These are phyloP conservation scores for Wallacemonas rigidus DNA, from an alignment of 208 protist genomes.

Conservation along the genomic window DNA sequence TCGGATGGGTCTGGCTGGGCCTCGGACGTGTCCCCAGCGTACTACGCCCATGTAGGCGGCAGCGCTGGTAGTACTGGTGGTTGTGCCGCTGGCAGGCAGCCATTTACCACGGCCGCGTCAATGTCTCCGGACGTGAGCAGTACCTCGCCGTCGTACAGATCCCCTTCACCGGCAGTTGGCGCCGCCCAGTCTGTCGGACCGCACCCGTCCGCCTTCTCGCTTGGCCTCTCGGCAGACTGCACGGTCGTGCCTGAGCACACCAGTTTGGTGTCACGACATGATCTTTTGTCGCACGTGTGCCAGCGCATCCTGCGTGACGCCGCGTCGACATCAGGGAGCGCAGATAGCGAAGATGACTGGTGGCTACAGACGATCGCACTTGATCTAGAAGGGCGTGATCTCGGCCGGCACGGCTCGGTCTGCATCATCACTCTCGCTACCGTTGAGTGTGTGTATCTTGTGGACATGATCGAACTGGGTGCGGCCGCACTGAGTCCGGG, in stretches of 20 bases:
- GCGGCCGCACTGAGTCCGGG: slow-evolving; percentile 22
- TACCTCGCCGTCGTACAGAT: background rate
- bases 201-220: background rate
- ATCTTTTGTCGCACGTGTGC: background rate
- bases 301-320: slow-evolving; percentile 14
- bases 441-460: slow-evolving; percentile 45
- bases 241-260: slow-evolving; percentile 8
- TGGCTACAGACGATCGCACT: slow-evolving; percentile 36
- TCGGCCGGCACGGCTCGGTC: slow-evolving; percentile 44
- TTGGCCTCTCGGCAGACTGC: background rate
- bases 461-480: slow-evolving; percentile 58
- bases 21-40: background rate
- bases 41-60: background rate
- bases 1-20: background rate
- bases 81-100: background rate
- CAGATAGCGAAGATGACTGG: slow-evolving; percentile 17
- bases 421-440: slow-evolving; percentile 72
- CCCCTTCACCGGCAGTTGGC: background rate
- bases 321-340: background rate
- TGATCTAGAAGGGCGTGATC: slow-evolving; percentile 52
- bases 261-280: background rate
- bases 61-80: background rate
- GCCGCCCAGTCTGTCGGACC: background rate
- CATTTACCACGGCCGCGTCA: background rate
- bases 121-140: background rate